Evolutionary conservation across 2,329 filamentous ascomycete genomes (phyloP), one percentile per base, ranked within the genome.

Genomic region (Pezizomycotina sp.): DNA sequence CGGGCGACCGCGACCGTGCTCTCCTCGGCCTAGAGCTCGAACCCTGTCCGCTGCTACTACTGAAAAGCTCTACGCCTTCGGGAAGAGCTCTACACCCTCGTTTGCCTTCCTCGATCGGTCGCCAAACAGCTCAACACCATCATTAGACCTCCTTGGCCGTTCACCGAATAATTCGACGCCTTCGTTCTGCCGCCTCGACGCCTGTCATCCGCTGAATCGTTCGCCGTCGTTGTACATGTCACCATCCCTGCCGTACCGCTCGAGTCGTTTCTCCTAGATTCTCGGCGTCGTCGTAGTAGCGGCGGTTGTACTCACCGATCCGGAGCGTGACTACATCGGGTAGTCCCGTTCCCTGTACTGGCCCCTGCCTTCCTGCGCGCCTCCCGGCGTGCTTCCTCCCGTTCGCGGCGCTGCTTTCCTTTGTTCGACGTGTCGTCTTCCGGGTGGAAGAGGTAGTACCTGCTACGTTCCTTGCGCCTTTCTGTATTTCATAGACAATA

Each of bases 391-490:
- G 54, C 48, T 20, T 55, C 55, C 33, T 53, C 51, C 9, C 57
- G 55, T 27, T 61, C 55, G 38, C 61, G 56, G 25, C 69, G 64
- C 32, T 68, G 63, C 40, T 63, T 64, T 41, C 74, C 67, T 45
- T 73, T 62, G 34, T 71, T 69, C 59, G 80, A 82, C 48, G 75
- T 74, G 51, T 92, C 84, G 53, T 83, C 73, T 50, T 92, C 80
- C 1, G 86, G 86, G 50, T 95, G 80, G 51, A 89, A 68, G 22
- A 93, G 71, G 55, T 98, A 98, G 61, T 91, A 95, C 8, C 81
- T 70, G 58, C 86, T 95, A 43, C 78, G 69, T 32, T 77, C 68
- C 81, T 71, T 1, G 89, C 86, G 25, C 80, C 76, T 27, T 64
- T 69, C 50, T 43, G 38, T 16, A 15, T n/a, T 15, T 23, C 15